Conservation (phyloP, 2,329 filamentous ascomycete genomes). For the Parascedosporium putredinis region DNA sequence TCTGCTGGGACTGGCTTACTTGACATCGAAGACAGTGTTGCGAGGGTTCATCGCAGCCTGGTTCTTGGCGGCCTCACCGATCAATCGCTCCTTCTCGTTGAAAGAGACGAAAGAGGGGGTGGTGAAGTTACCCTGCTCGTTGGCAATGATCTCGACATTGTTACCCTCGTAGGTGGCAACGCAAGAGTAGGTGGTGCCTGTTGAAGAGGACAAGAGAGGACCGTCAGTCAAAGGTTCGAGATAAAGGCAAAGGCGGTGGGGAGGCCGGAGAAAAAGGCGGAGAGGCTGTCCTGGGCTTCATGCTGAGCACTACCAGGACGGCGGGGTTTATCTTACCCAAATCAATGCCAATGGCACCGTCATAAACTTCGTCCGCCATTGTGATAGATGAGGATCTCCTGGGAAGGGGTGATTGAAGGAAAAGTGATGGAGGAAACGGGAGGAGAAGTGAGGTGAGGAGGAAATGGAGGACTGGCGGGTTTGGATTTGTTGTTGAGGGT, state of each 20-base stretch:
- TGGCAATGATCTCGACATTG: slow-evolving; percentile 99
- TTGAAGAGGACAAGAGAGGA: slow-evolving; percentile 10
- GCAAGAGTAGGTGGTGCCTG: slow-evolving; percentile 99
- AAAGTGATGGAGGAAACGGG: slow-evolving; percentile 10
- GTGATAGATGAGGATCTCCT: slow-evolving; percentile 24
- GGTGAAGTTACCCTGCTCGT: slow-evolving; percentile 98
- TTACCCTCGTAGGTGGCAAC: slow-evolving; percentile 98
- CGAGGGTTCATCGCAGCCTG: slow-evolving; percentile 98
- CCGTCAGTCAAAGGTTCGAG: slow-evolving; percentile 5
- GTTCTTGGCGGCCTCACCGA: slow-evolving; percentile 99
- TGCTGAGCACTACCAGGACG: too few relatives aligned
- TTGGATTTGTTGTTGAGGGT: slow-evolving; percentile 10
- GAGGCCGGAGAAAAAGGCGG: slow-evolving; percentile 9
- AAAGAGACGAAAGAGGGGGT: slow-evolving; percentile 99
- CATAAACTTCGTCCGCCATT: slow-evolving; percentile 98
- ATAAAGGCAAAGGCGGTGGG: neutral
- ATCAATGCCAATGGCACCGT: slow-evolving; percentile 99
- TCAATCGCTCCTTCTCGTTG: slow-evolving; percentile 96
- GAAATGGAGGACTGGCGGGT: slow-evolving; percentile 15
- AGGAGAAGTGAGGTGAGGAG: slow-evolving; percentile 15
- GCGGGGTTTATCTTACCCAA: slow-evolving; percentile 55
- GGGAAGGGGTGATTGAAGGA: slow-evolving; percentile 1
- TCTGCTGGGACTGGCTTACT: slow-evolving; percentile 48
- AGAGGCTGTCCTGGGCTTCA: neutral
- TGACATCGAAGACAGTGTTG: slow-evolving; percentile 99